A percentile compares a stretch with the other conserved stretches of the same genome.
phyloP scores from a whole-genome alignment of 257 asterid genomes.

The Fraxinus anomala region DNA sequence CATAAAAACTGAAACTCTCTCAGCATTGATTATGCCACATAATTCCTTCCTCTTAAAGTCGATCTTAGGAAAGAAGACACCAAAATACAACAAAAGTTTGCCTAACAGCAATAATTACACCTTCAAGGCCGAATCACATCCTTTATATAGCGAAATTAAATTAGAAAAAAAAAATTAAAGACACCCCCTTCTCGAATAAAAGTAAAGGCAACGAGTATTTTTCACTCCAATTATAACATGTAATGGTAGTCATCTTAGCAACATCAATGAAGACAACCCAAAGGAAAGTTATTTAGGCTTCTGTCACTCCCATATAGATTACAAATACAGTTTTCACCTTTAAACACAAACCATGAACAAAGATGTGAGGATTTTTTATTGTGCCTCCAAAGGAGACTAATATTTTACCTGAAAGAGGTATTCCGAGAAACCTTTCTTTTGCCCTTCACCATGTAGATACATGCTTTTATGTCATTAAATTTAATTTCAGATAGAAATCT shows the following conservation, averaged over 20 bases:
- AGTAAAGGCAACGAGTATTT: background rate
- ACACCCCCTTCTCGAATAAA: background rate
- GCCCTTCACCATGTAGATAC: background rate
- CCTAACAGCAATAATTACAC: background rate
- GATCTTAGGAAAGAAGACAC: background rate
- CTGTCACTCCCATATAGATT: background rate
- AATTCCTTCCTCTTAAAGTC: background rate
- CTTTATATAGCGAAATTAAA: background rate
- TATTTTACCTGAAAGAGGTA: background rate
- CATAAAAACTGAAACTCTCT: background rate
- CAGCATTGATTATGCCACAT: background rate
- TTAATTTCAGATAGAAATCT: background rate
- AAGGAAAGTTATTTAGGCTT: background rate
- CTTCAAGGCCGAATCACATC: background rate
- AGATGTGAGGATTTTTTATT: background rate
- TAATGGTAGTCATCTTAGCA: background rate
- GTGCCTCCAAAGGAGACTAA: background rate
- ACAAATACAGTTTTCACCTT: background rate
- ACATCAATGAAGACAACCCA: background rate
- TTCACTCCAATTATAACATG: background rate
- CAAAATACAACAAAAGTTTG: background rate
- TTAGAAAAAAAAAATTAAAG: background rate
- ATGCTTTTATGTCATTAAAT: background rate
- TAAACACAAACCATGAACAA: background rate
- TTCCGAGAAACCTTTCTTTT: background rate